Evolutionary conservation across 2,329 filamentous ascomycete species (phyloP), one percentile per base, ranked within the genome.

Genomic region (Rutstroemia sp.): DNA sequence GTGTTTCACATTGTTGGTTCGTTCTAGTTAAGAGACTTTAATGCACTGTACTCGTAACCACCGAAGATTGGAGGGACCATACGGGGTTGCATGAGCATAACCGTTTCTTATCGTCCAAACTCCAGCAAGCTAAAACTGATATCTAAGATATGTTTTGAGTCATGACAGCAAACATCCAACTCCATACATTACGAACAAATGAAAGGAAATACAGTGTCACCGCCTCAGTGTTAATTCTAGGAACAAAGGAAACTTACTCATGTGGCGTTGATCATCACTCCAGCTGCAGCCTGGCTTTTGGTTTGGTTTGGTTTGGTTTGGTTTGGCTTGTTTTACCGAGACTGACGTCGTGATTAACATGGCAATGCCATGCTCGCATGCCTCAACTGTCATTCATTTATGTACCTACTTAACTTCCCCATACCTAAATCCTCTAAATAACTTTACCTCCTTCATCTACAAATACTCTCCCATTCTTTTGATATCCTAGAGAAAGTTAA

Each of bases 11-110:
- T 27, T 27, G 25, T 34, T 34, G 30, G 30, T 34, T 34, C 30
- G 30, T 34, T 12, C 30, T 34, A 34, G 12, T 34, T 34, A 4
- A 12, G 9, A 12, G 30, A 34, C 12, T 34, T 12, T 34, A 34
- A 34, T 34, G 30, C 30, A 34, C 30, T 34, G 30, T 34, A 12
- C 12, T 34, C 30, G 30, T 34, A 34, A 34, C 30, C 30, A 34
- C 12, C 9, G 10, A 34, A 34, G 30, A 34, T 34, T 34, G 67
- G 66, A 66, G 62, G 56, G 37, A 41, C 30, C 30, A 12, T 34
- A 34, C 3, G 30, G 10, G 30, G 30, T 34, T 34, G 30, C 30
- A 34, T 34, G 30, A 34, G 30, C 30, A 34, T 10, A 34, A 34
- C 30, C 30, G 30, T 34, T 34, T 34, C 30, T 34, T 34, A 34